Conservation (phyloP, 2,329 filamentous ascomycete species). For the Apiospora marii region DNA sequence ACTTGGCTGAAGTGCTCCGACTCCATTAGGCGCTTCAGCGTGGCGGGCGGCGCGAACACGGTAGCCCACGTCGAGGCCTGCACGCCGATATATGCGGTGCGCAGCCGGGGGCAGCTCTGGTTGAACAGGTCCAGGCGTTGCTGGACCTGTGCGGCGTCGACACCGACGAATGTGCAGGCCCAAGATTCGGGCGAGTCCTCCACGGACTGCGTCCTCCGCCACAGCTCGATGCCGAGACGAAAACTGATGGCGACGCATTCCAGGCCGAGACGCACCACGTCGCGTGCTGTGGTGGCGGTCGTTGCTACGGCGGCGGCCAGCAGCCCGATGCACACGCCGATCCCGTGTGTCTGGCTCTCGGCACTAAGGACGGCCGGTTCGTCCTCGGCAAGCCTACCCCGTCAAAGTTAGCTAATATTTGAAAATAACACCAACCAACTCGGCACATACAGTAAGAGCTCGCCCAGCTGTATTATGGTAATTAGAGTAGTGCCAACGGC, state of each 20-base stretch:
- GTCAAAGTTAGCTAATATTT: background rate
- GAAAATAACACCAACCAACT: background rate
- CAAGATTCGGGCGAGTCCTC: conserved; percentile 17
- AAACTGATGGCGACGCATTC: conserved; percentile 42
- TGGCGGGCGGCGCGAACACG: conserved; percentile 15
- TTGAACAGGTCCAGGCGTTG: conserved; percentile 15
- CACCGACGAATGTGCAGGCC: conserved; percentile 18
- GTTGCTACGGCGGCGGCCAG: conserved; percentile 42
- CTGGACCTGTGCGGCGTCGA: conserved; percentile 8
- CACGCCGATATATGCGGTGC: background rate
- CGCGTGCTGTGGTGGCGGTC: conserved; percentile 36
- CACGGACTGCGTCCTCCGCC: conserved; percentile 12
- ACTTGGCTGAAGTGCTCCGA: conserved; percentile 18
- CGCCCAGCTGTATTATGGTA: conserved; percentile 17
- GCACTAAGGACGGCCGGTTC: background rate
- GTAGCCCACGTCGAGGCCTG: conserved; percentile 14
- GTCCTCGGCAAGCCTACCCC: background rate
- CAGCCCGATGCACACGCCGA: conserved; percentile 43
- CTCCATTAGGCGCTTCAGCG: conserved; percentile 9
- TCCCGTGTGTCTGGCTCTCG: conserved; percentile 8
- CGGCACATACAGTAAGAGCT: background rate
- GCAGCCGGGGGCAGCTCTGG: background rate
- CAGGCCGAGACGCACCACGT: conserved; percentile 42
- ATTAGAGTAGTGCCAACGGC: conserved; percentile 18
- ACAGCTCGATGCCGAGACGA: conserved; percentile 36